Percentiles rank a stretch among this genome's conserved stretches.
These are phyloP conservation scores for Wallacemonas rigidus DNA, from an alignment of 208 protist genomes.

Conservation along the genomic window DNA sequence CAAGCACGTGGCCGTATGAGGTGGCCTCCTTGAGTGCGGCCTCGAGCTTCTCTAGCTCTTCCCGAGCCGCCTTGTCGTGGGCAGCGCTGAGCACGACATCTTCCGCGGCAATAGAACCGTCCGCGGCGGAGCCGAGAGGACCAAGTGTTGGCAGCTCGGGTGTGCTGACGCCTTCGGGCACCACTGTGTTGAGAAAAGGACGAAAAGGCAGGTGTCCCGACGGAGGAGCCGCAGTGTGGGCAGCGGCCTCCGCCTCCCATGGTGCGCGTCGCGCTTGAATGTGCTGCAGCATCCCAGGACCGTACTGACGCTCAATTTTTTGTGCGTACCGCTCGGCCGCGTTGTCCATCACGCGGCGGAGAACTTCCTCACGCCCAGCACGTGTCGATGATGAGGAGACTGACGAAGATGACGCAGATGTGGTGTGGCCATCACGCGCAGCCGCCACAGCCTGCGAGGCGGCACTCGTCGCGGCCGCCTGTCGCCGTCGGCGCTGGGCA, in stretches of 20 bases:
- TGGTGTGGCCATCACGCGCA: neutral
- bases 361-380: slow-evolving; percentile 45
- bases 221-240: slow-evolving; percentile 33
- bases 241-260: neutral
- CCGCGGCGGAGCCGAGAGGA: slow-evolving; percentile 23
- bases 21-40: neutral
- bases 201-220: slow-evolving; percentile 74
- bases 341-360: slow-evolving; percentile 61
- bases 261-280: slow-evolving; percentile 20
- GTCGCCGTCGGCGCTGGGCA: slow-evolving; percentile 51
- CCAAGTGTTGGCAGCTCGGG: slow-evolving; percentile 48
- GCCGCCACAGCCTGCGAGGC: neutral
- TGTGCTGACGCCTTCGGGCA: slow-evolving; percentile 62
- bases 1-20: neutral
- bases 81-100: neutral
- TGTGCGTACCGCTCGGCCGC: slow-evolving; percentile 59
- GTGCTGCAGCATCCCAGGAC: slow-evolving; percentile 51
- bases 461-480: slow-evolving; percentile 2
- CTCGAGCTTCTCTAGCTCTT: neutral
- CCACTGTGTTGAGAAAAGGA: slow-evolving; percentile 53
- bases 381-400: slow-evolving; percentile 12
- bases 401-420: neutral
- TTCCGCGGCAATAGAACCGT: slow-evolving; percentile 16
- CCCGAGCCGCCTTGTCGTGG: slow-evolving; percentile 1
- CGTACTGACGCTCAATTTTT: slow-evolving; percentile 56